These are phyloP conservation scores for Blastomyces gilchristii DNA, from an alignment of 2,329 filamentous ascomycete species.

Conservation along the genomic window DNA sequence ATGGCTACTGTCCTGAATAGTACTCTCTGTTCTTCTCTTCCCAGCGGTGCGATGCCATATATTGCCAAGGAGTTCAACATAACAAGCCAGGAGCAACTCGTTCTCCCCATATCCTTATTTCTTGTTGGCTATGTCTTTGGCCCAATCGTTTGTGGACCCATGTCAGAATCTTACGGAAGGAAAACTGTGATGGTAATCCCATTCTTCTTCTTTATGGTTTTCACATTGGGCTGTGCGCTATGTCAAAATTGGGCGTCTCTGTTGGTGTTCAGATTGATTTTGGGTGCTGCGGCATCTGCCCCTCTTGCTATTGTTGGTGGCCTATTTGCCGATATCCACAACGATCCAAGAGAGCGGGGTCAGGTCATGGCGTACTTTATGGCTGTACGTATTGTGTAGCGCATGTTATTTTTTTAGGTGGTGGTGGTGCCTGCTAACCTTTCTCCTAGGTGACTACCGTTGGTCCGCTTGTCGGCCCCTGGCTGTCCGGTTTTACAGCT, in stretches of 20 bases:
- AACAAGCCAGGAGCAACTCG: slow-evolving; percentile 25
- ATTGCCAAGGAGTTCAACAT: slow-evolving; percentile 30
- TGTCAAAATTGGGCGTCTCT: slow-evolving; percentile 33
- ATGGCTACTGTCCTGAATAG: slow-evolving; percentile 30
- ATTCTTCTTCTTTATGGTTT: slow-evolving; percentile 38
- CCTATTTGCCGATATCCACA: slow-evolving; percentile 39
- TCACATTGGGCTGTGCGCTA: slow-evolving; percentile 37
- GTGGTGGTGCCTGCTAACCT: neutral
- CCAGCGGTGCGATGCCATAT: slow-evolving; percentile 29
- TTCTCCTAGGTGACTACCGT: slow-evolving; percentile 26
- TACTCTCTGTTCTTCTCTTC: slow-evolving; percentile 32
- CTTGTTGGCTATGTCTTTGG: slow-evolving; percentile 35
- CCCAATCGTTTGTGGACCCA: slow-evolving; percentile 35
- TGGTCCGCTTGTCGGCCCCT: slow-evolving; percentile 36
- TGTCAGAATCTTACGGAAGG: slow-evolving; percentile 37
- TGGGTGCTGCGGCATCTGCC: slow-evolving; percentile 36
- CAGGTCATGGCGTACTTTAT: slow-evolving; percentile 35
- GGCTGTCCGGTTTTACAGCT: slow-evolving; percentile 38
- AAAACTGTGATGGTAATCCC: slow-evolving; percentile 39
- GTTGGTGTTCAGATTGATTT: slow-evolving; percentile 38
- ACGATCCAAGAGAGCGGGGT: slow-evolving; percentile 36
- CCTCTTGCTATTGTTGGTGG: slow-evolving; percentile 39
- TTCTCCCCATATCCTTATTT: slow-evolving; percentile 33
- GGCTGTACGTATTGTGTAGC: slow-evolving; percentile 22
- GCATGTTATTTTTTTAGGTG: neutral